phyloP scores from a whole-genome alignment of 2,329 filamentous ascomycete species.

The Sporothrix globosa region DNA sequence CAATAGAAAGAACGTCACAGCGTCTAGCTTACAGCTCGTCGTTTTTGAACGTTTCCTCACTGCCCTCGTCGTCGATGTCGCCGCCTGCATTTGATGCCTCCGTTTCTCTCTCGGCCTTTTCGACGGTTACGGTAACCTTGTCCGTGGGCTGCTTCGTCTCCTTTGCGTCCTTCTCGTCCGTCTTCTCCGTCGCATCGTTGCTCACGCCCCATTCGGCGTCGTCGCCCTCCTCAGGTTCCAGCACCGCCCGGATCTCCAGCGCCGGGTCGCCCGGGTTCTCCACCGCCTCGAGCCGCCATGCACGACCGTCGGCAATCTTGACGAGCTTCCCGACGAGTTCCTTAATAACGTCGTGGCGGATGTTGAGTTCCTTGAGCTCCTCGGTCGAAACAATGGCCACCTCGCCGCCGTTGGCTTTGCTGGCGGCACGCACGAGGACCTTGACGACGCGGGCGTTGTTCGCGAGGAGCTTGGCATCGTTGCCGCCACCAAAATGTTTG shows the following conservation, averaged over 20 bases:
- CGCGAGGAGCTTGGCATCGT: slow-evolving; percentile 29
- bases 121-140: slow-evolving; percentile 9
- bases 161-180: slow-evolving; percentile 33
- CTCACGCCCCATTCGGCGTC: not conserved
- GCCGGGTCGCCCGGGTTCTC: slow-evolving; percentile 63
- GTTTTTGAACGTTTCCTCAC: slow-evolving; percentile 52
- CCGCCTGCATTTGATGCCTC: slow-evolving; percentile 1
- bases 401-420: slow-evolving; percentile 63
- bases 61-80: slow-evolving; percentile 45
- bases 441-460: slow-evolving; percentile 43
- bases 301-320: slow-evolving; percentile 68
- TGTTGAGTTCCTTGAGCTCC: slow-evolving; percentile 68
- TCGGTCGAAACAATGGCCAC: slow-evolving; percentile 64
- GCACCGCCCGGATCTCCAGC: slow-evolving; percentile 69
- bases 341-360: slow-evolving; percentile 69
- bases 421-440: slow-evolving; percentile 51
- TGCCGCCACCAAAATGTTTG: slow-evolving; percentile 45
- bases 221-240: slow-evolving; percentile 54
- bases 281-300: slow-evolving; percentile 81
- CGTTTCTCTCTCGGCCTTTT: not conserved
- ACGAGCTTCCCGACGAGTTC: slow-evolving; percentile 69
- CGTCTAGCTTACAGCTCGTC: slow-evolving; percentile 53
- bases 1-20: no score
- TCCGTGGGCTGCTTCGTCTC: slow-evolving; percentile 16
- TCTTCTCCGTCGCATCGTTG: slow-evolving; percentile 49